Evolutionary conservation across 2,329 filamentous ascomycete species (phyloP).

Genomic region (Chaetomium globosum): DNA sequence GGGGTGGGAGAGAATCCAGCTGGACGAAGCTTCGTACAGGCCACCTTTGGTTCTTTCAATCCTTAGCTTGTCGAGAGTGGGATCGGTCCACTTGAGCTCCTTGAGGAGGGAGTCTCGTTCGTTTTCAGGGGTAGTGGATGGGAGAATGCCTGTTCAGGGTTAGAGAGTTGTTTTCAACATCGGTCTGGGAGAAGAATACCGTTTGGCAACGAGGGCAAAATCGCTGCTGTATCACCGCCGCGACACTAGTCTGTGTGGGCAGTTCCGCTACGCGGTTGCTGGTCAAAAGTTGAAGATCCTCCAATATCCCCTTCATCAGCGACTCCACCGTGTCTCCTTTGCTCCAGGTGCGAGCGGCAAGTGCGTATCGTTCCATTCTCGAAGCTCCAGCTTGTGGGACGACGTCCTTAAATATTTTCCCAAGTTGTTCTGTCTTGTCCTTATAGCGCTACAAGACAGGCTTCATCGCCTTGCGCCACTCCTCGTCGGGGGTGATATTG

Average conservation of each 20-base stretch:
- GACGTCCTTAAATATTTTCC: background rate
- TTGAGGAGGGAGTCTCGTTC: slow-evolving; percentile 1
- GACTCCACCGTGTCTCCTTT: slow-evolving; percentile 2
- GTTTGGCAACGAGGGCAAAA: background rate
- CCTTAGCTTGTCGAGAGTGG: background rate
- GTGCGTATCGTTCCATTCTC: background rate
- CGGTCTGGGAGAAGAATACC: background rate
- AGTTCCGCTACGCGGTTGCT: background rate
- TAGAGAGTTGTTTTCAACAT: background rate
- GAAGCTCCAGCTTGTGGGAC: background rate
- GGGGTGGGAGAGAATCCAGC: slow-evolving; percentile 6
- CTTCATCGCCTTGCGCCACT: background rate
- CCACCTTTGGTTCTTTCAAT: slow-evolving; percentile 2
- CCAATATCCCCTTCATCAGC: slow-evolving; percentile 3
- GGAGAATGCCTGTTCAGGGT: background rate
- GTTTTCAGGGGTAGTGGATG: background rate
- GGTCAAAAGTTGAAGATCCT: background rate
- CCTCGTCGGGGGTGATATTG: background rate
- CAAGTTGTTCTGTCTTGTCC: background rate
- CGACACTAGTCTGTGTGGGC: background rate
- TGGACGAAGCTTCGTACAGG: background rate
- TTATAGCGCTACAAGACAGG: background rate
- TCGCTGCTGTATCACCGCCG: background rate
- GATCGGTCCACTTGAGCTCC: slow-evolving; percentile 3
- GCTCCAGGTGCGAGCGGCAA: background rate